A percentile compares a stretch with the other conserved stretches of the same genome.
Conservation (phyloP, 768 basidiomycete genomes). For the Goffeauzyma gilvescens region DNA sequence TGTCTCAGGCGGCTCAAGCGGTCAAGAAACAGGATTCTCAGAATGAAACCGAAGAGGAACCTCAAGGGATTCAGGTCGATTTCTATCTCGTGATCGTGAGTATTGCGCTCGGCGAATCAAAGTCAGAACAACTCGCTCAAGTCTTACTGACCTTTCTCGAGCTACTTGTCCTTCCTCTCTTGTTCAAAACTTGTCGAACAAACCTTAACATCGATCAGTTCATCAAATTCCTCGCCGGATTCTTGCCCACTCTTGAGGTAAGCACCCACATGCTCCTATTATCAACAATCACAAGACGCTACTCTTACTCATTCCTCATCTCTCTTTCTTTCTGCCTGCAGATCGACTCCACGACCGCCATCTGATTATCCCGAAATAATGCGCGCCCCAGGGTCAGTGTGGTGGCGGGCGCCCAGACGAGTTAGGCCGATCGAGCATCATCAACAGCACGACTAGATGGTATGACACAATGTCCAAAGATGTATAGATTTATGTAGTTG, state of each 20-base stretch:
- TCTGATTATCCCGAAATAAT: no score
- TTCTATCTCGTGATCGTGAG: slow-evolving; percentile 68
- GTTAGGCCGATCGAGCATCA: no score
- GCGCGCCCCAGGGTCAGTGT: no score
- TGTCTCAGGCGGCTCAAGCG: slow-evolving; percentile 5
- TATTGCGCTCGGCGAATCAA: no score
- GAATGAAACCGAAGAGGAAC: slow-evolving; percentile 44
- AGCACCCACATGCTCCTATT: slow-evolving; percentile 5
- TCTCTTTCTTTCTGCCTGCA: not conserved
- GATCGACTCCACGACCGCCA: slow-evolving; percentile 12
- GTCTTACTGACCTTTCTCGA: not conserved
- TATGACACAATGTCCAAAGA: no score
- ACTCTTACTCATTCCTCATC: not conserved
- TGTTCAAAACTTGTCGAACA: not conserved
- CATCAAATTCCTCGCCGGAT: slow-evolving; percentile 96
- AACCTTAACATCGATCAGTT: slow-evolving; percentile 36
- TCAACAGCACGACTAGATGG: no score
- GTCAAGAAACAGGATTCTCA: slow-evolving; percentile 32
- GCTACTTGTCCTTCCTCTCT: not conserved
- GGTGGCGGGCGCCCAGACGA: no score
- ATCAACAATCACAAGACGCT: no score
- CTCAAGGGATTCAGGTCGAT: slow-evolving; percentile 80
- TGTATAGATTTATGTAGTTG: no score
- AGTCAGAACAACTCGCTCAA: no score
- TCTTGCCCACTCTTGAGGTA: slow-evolving; percentile 97